phyloP scores from a whole-genome alignment of 257 asterid genomes.

The Forsythia suspensa region DNA sequence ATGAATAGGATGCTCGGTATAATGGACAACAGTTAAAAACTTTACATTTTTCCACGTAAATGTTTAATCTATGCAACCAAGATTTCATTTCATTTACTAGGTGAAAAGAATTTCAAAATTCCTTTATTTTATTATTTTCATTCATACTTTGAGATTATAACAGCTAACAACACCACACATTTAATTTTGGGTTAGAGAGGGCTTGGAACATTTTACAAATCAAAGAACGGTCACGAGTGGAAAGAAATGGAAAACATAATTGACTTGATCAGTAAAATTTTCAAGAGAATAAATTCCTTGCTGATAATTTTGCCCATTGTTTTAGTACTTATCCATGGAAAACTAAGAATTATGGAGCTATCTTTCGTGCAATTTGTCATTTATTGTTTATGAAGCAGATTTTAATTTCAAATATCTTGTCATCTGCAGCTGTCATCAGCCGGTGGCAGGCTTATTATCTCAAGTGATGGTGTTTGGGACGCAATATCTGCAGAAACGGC shows the following conservation, averaged over 20 bases:
- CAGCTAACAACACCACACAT: not conserved
- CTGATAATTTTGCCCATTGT: not conserved
- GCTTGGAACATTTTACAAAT: not conserved
- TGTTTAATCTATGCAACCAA: not conserved
- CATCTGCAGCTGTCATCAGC: conserved; percentile 74
- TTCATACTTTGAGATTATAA: not conserved
- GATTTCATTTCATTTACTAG: not conserved
- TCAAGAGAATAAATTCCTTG: not conserved
- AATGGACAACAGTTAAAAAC: no score
- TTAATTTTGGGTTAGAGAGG: not conserved
- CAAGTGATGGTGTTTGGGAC: conserved; percentile 99
- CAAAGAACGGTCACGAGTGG: not conserved
- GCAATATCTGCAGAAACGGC: conserved; percentile 88
- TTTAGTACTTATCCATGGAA: conserved; percentile 19
- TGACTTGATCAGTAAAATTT: not conserved
- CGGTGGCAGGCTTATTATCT: conserved; percentile 89
- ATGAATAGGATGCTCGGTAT: no score
- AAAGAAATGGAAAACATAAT: not conserved
- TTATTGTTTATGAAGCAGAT: not conserved
- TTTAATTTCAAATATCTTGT: conserved; percentile 15
- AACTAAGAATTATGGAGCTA: not conserved
- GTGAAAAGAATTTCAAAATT: not conserved
- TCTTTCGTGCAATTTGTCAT: not conserved
- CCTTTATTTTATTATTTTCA: not conserved
- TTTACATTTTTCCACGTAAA: not conserved